Evolutionary conservation across 305 asterid species (phyloP), one percentile per base, ranked within the genome.

Genomic region (Rubia tinctorum): DNA sequence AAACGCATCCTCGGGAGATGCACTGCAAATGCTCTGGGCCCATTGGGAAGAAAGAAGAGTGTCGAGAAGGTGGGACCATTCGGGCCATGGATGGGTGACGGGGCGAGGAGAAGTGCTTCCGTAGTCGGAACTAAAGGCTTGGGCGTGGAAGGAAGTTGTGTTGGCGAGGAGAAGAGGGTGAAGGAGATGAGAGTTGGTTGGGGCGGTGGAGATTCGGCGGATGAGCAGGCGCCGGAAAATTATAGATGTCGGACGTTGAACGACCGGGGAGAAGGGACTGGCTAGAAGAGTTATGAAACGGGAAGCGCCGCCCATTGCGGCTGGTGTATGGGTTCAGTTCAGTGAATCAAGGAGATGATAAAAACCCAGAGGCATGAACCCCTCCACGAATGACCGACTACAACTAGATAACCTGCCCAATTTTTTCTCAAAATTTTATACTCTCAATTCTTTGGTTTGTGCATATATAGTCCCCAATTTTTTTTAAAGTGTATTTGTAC

Each of bases 81-180:
- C 97, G 37, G 94, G 89, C 98, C 98, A 93, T 10, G 96, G 90
- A 71, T 91, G 96, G 49, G 20, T 11, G 55, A 10, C 14, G 39
- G n/a, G 17, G 30, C 63, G 68, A 71, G 76, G 65, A 71, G 86
- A 51, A 53, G 81, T 37, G 43, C 81, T 14, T 55, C 60, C 71
- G 1, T 79, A 63, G 68, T 51, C 78, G 40, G 72, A 78, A 75
- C 56, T 69, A 34, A 22, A 44, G 44, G 93, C 58, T 43, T 85
- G 91, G 61, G 87, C 80, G 76, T 87, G 90, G 68, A 89, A 72
- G 70, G 76, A 80, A 39, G 47, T 72, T 78, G 66, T 60, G 64
- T 4, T 74, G 72, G 20, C 40, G 15, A 61, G 76, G 78, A 55
- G 75, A 82, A 60, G 71, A 59, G 67, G 67, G 86, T 76, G 84